Evolutionary conservation across 192 early-diverging fungal species (phyloP).

Genomic region (Glomus cerebriforme): DNA sequence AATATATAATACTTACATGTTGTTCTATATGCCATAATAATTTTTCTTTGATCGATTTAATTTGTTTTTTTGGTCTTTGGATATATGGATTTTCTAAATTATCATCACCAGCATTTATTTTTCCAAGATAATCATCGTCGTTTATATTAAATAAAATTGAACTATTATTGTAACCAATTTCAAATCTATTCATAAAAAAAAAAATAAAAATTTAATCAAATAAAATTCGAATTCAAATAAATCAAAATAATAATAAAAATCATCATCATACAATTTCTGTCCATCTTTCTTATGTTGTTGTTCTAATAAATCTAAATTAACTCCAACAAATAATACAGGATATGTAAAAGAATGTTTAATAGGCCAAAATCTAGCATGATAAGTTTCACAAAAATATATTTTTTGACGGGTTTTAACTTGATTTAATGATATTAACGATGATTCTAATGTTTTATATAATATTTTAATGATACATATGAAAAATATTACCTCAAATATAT

Average conservation of each 20-base stretch:
- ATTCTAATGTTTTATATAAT: not conserved
- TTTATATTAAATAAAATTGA: slow-evolving; percentile 19
- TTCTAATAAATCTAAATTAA: slow-evolving; percentile 35
- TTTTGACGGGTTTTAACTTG: not conserved
- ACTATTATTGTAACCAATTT: slow-evolving; percentile 20
- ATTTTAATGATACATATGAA: not conserved
- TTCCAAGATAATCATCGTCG: slow-evolving; percentile 32
- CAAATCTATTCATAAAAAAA: not conserved
- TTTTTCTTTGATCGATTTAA: slow-evolving; percentile 32
- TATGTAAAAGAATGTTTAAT: slow-evolving; percentile 52
- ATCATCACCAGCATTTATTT: not conserved
- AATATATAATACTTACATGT: slow-evolving; percentile 26
- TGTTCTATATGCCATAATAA: slow-evolving; percentile 22
- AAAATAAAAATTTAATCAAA: not conserved
- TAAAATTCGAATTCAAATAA: not conserved
- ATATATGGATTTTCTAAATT: not conserved
- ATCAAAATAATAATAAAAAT: slow-evolving; percentile 5
- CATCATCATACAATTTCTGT: not conserved
- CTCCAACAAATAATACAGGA: slow-evolving; percentile 51
- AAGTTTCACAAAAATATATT: slow-evolving; percentile 38
- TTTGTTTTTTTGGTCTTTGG: not conserved
- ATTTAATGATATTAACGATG: not conserved
- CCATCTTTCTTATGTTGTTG: not conserved
- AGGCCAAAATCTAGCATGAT: slow-evolving; percentile 49
- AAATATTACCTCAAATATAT: not conserved